phyloP scores from a whole-genome alignment of 352 stramenopile species.

The Globisporangium viniferum region DNA sequence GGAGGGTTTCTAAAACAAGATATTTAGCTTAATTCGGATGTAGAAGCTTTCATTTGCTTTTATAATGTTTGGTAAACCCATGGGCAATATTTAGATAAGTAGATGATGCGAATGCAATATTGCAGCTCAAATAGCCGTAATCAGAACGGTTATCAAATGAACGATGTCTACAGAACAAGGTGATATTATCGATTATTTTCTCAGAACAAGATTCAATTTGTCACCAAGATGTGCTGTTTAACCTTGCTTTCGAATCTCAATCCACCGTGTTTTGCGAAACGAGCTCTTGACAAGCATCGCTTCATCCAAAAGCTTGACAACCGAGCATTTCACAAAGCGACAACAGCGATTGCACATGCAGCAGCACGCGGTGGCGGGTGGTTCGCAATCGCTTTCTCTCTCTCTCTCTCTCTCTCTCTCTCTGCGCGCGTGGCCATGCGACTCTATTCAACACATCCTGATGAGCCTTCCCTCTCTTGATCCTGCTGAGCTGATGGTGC shows the following conservation, averaged over 20 bases:
- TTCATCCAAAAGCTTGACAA: neutral
- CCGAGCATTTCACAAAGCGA: neutral
- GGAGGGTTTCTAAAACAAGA: neutral
- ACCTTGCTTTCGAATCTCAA: neutral
- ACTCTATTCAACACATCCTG: conserved; percentile 4
- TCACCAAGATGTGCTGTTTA: neutral
- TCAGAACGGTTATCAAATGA: neutral
- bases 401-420: neutral
- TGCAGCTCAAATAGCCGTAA: neutral
- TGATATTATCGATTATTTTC: neutral
- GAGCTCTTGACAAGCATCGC: neutral
- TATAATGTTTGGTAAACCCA: neutral
- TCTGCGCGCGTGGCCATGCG: neutral
- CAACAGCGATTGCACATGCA: conserved; percentile 7
- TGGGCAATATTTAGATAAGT: neutral
- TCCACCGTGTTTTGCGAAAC: neutral
- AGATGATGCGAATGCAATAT: neutral
- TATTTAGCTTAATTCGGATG: neutral
- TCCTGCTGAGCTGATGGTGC: neutral
- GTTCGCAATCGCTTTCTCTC: neutral
- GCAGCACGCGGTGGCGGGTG: neutral
- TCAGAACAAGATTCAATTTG: neutral
- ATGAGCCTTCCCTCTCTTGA: neutral
- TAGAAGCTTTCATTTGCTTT: neutral
- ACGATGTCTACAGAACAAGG: neutral